Conservation (phyloP, 192 early-diverging fungal genomes). For the Podila verticillata region DNA sequence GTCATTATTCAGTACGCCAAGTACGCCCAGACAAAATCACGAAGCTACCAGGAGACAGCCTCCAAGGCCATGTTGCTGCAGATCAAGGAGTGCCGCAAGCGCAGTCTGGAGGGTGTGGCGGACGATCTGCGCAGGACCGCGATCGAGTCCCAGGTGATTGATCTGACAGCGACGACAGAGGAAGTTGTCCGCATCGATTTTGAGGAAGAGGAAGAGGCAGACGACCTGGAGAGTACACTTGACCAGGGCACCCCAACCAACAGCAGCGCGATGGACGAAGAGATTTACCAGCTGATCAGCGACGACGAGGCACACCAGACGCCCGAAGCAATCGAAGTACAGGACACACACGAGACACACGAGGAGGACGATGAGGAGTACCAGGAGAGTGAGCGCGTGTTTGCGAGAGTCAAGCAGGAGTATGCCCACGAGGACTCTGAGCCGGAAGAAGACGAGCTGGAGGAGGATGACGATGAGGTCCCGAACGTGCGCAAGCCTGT, state of each 20-base stretch:
- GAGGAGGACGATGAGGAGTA: constrained; percentile 52
- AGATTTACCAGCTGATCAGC: background rate
- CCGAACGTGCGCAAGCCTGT: background rate
- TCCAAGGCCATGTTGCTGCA: constrained; percentile 20
- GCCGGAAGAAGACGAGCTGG: constrained; percentile 34
- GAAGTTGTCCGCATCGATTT: constrained; percentile 24
- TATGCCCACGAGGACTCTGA: constrained; percentile 36
- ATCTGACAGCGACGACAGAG: constrained; percentile 44
- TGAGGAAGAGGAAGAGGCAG: constrained; percentile 10
- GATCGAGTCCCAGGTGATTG: constrained; percentile 31
- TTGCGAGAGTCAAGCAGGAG: background rate
- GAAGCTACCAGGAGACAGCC: constrained; percentile 39
- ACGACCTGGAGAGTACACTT: background rate
- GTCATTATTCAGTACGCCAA: constrained; percentile 29
- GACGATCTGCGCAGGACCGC: constrained; percentile 20
- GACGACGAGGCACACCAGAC: constrained; percentile 1
- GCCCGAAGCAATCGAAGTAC: constrained; percentile 3
- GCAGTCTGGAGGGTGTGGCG: constrained; percentile 32
- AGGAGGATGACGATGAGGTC: constrained; percentile 24
- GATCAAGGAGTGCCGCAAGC: constrained; percentile 35
- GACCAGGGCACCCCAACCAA: background rate
- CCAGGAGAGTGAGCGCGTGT: constrained; percentile 10
- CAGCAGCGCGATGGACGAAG: background rate
- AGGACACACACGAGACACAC: constrained; percentile 8
- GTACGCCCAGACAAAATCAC: constrained; percentile 44